A percentile compares a stretch with the other conserved stretches of the same genome.
phyloP scores from a whole-genome alignment of 306 rosid genomes.

The Senna tora region DNA sequence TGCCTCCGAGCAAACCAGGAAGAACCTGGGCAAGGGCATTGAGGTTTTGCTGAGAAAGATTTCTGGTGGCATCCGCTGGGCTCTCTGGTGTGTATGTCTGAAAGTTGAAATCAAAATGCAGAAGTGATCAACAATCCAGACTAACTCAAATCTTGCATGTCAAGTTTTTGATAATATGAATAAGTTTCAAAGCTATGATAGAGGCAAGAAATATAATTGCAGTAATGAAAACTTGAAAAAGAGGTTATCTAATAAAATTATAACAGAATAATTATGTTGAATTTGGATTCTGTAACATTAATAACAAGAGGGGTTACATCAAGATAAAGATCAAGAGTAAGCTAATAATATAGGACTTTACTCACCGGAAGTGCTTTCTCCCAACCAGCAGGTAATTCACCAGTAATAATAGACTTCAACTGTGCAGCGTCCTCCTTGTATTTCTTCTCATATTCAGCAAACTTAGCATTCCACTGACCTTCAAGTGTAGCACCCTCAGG shows the following conservation, averaged over 20 bases:
- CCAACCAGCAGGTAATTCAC: conserved; percentile 91
- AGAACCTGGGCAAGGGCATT: conserved; percentile 90
- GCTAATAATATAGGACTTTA: conserved; percentile 23
- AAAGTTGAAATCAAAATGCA: conserved; percentile 37
- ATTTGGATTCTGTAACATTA: not conserved
- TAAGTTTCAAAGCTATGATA: not conserved
- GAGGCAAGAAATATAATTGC: not conserved
- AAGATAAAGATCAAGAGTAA: conserved; percentile 1
- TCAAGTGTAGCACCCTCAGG: conserved; percentile 80
- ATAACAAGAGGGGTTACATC: not conserved
- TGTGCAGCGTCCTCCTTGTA: conserved; percentile 80
- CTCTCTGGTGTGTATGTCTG: conserved; percentile 92
- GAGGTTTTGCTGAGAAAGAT: conserved; percentile 84
- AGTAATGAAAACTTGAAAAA: conserved; percentile 8
- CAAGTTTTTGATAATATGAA: not conserved
- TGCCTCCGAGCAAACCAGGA: conserved; percentile 98
- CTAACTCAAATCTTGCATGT: not conserved
- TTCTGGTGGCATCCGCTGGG: conserved; percentile 96
- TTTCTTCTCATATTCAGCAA: conserved; percentile 90
- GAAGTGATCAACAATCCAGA: conserved; percentile 5
- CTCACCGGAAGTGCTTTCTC: conserved; percentile 98
- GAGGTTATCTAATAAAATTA: not conserved
- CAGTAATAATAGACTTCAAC: conserved; percentile 68
- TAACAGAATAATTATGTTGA: conserved; percentile 7
- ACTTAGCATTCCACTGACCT: conserved; percentile 90